Base-by-base conservation (phyloP, 2,329 filamentous ascomycete genomes). In the Ceratocystis cubensis region DNA sequence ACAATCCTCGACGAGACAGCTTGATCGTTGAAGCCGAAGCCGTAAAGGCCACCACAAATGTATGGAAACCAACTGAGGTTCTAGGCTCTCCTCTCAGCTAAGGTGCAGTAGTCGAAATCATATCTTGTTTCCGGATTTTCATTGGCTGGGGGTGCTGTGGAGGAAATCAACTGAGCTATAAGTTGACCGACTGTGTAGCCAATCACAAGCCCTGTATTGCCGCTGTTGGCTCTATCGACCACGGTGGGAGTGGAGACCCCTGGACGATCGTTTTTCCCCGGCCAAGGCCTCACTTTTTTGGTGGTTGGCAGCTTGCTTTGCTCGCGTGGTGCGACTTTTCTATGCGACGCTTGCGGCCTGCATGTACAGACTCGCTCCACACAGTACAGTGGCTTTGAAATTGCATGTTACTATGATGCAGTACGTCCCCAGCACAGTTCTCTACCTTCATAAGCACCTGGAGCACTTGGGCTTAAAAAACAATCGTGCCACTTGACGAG, bases 251-350 rank as follows among this genome's bases (percentile, higher is more conserved):
- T 8, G 56, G 56, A 30, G 56, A 37, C 56, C 56, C 56, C 56
- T 59, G 56, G 7, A n/a, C 7, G 28, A 59, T 59, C 13, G n/a
- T 25, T 33, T 30, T n/a, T 37, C 28, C 6, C 13, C 8, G 8
- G 6, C 10, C 28, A n/a, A n/a, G 28, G 56, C 7, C 28, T 37
- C 28, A 6, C 17, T 15, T 25, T 33, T 10, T 28, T 53, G 48
- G 48, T 59, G 56, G 56, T 17, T 59, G 56, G 56, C 13, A 59
- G 56, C 15, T 41, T 37, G 53, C 17, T 59, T 59, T 33, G 37
- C 28, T 59, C 28, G 30, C 7, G 28, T 59, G 56, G 56, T 59
- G 33, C 56, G 10, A 59, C n/a, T 20, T 3, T 59, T 28, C 7
- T 59, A 59, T 59, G 56, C 17, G 17, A 37, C 56, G 28, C n/a